These are phyloP conservation scores for Sclerotinia glacialis DNA, from an alignment of 2,329 filamentous ascomycete genomes.

Conservation along the genomic window DNA sequence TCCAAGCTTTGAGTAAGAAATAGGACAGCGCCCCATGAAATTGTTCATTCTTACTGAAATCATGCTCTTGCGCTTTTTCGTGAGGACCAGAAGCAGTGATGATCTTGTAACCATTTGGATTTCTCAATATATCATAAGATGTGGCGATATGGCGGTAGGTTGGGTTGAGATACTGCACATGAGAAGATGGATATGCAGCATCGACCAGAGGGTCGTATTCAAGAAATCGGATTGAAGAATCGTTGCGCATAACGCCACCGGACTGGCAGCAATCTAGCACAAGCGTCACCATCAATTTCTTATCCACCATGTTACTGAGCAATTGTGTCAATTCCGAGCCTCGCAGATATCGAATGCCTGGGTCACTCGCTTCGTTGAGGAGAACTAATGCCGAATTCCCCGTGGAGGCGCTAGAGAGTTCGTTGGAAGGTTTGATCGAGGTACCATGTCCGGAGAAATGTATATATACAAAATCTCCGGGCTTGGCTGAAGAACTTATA, in stretches of 20 bases:
- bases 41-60: not conserved
- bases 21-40: not conserved
- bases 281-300: not conserved
- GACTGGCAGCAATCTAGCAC: not conserved
- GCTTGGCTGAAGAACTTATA: not conserved
- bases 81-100: constrained; percentile 18
- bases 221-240: not conserved
- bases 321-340: constrained; percentile 40
- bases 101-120: constrained; percentile 10
- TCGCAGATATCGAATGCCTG: constrained; percentile 47
- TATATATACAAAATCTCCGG: constrained; percentile 30
- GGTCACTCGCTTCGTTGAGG: constrained; percentile 6
- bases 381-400: too few relatives aligned
- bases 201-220: not conserved
- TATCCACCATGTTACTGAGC: not conserved
- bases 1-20: not conserved
- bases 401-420: too few relatives aligned
- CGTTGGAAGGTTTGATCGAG: too few relatives aligned
- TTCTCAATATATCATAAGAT: not conserved
- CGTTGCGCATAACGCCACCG: not conserved
- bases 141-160: not conserved
- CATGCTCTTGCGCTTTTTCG: not conserved
- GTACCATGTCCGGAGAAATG: constrained; percentile 32
- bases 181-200: not conserved
- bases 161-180: not conserved